These are phyloP conservation scores for Cardamine occulta DNA, from an alignment of 345 rosid species.

Conservation along the genomic window DNA sequence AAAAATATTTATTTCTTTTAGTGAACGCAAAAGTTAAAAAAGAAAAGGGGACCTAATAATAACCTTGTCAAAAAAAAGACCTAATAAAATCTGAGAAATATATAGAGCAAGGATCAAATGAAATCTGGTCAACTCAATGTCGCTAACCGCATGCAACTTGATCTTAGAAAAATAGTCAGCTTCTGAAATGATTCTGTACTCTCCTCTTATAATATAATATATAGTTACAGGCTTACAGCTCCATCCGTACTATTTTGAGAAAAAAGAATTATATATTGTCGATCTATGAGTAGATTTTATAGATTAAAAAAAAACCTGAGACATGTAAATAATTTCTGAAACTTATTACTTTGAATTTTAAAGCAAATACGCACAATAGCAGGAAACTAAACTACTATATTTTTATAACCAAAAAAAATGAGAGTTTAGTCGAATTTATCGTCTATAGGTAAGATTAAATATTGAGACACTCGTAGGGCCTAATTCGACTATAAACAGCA, in stretches of 20 bases:
- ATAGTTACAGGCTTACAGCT: constrained; percentile 26
- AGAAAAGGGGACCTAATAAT: not conserved
- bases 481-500: not conserved
- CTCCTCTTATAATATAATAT: constrained; percentile 10
- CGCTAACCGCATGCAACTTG: constrained; percentile 41
- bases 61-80: not conserved
- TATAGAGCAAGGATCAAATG: not conserved
- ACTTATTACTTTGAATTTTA: not conserved
- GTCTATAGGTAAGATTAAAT: not conserved
- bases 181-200: constrained; percentile 45
- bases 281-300: constrained; percentile 13
- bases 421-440: not conserved
- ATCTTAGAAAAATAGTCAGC: constrained; percentile 36
- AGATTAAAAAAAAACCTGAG: not conserved
- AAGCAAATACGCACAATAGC: constrained; percentile 3
- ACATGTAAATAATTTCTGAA: constrained; percentile 11
- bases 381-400: not conserved
- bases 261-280: constrained; percentile 33
- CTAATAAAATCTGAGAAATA: not conserved
- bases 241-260: constrained; percentile 30
- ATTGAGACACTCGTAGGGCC: not conserved
- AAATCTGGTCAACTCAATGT: constrained; percentile 36
- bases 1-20: no score
- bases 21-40: not conserved
- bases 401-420: not conserved